phyloP scores from a whole-genome alignment of 1,139 yeast species.

The Ogataea hybrid region DNA sequence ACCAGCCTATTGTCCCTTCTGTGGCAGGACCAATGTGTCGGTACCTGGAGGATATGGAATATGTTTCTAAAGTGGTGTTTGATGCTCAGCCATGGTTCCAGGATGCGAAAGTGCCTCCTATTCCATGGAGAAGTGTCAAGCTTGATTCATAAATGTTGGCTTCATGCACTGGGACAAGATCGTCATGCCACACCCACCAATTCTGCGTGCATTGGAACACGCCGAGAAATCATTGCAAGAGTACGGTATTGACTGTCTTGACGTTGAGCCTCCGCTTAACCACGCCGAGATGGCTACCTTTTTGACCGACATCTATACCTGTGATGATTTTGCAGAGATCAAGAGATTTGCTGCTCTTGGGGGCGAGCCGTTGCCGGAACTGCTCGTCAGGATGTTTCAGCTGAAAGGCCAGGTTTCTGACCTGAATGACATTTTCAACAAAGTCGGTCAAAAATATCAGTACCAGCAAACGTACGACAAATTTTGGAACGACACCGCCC shows the following conservation, averaged over 20 bases:
- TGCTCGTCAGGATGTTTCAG: slow-evolving; percentile 15
- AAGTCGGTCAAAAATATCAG: slow-evolving; percentile 32
- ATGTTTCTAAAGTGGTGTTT: slow-evolving; percentile 55
- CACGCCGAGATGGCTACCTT: slow-evolving; percentile 24
- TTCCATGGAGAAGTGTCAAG: slow-evolving; percentile 37
- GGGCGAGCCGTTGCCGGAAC: slow-evolving; percentile 42
- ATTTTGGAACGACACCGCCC: slow-evolving; percentile 34
- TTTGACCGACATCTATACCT: slow-evolving; percentile 40
- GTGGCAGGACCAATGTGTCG: slow-evolving; percentile 61
- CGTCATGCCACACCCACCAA: slow-evolving; percentile 52
- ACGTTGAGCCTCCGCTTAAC: slow-evolving; percentile 37
- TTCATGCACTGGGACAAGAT: slow-evolving; percentile 35
- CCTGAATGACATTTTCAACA: slow-evolving; percentile 33
- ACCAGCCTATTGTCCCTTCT: slow-evolving; percentile 54
- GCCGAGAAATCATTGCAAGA: slow-evolving; percentile 31
- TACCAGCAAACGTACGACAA: slow-evolving; percentile 34
- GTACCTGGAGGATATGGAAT: slow-evolving; percentile 62
- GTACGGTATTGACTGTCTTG: slow-evolving; percentile 37
- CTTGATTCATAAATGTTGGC: slow-evolving; percentile 30
- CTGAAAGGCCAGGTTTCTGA: slow-evolving; percentile 2
- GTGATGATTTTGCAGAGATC: slow-evolving; percentile 49
- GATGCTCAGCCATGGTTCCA: slow-evolving; percentile 54
- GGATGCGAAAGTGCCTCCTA: slow-evolving; percentile 46
- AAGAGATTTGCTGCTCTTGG: slow-evolving; percentile 33
- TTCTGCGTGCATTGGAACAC: slow-evolving; percentile 38